Percentiles rank a stretch among this genome's conserved stretches.
Conservation (phyloP, 108 stramenopile genomes). For the Licmophora abbreviata region DNA sequence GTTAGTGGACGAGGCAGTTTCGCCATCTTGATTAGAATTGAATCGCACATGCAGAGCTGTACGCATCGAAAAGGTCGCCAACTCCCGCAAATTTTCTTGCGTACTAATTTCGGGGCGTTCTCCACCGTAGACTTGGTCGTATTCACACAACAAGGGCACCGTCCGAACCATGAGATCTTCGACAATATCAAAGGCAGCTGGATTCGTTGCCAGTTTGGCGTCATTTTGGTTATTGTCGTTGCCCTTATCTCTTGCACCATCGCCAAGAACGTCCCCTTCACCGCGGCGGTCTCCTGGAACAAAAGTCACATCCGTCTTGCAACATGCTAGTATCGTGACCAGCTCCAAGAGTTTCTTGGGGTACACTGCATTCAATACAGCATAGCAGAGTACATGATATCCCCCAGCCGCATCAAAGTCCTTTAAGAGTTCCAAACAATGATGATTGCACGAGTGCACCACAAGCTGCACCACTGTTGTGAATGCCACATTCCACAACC, state of each 20-base stretch:
- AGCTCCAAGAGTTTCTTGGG: constrained; percentile 75
- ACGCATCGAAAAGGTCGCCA: constrained; percentile 47
- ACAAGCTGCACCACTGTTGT: constrained; percentile 75
- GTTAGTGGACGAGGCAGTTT: background rate
- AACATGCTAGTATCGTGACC: constrained; percentile 53
- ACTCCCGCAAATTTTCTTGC: constrained; percentile 16
- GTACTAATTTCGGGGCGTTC: constrained; percentile 26
- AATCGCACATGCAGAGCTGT: constrained; percentile 33
- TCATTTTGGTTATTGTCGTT: constrained; percentile 15
- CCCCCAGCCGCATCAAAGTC: constrained; percentile 89
- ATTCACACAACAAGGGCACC: constrained; percentile 51
- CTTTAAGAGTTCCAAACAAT: constrained; percentile 69
- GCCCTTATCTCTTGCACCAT: background rate
- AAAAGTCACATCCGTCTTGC: constrained; percentile 18
- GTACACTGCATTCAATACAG: constrained; percentile 67
- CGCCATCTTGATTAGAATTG: constrained; percentile 1
- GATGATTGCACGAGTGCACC: constrained; percentile 50
- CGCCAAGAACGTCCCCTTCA: background rate
- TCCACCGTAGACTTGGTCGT: constrained; percentile 36
- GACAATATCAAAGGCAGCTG: constrained; percentile 64
- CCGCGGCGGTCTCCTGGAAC: background rate
- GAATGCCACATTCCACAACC: constrained; percentile 82
- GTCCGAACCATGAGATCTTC: constrained; percentile 69
- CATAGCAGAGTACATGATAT: constrained; percentile 69
- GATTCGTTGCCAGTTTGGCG: constrained; percentile 48